Base-by-base conservation (phyloP, 2,329 filamentous ascomycete species). In the Curvularia spicifera region DNA sequence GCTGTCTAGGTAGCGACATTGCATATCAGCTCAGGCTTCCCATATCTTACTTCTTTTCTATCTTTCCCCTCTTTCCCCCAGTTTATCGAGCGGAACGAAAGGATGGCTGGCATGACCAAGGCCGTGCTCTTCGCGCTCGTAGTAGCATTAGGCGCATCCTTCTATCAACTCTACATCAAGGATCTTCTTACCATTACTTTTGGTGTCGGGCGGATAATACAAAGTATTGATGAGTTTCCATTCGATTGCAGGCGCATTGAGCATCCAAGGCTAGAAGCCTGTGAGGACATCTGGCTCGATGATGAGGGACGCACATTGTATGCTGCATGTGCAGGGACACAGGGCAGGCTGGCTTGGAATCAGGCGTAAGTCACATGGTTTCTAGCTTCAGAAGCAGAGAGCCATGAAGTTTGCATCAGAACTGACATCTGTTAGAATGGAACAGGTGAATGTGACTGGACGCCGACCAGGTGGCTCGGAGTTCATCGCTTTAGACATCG, bases 251-350 rank as follows among this genome's bases (percentile, higher is more conserved):
- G 65, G 10, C 64, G 67, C 15, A 40, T 73, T 5, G 53, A 61
- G 26, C 64, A 73, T 55, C 61, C 69, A 9, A 60, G 61, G 3
- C 51, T 74, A 15, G 66, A 72, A 43, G 71, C 62, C 5, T 73
- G 71, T 44, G 72, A 73, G 53, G 71, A 74, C 40, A 42, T 74
- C 3, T 74, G 72, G 70, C 61, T 74, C 6, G 71, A 74, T 44
- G 56, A 70, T 48, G 52, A 69, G 20, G 65, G 53, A 5, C 57
- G 71, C 15, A 59, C 64, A 1, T 10, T 74, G 18, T 74, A 74
- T 59, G 72, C 70, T 10, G 72, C 69, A 8, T 74, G 72, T 58
- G 62, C 68, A 5, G 70, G 69, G 4, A 70, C 68, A 0, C 37
- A 57, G 29, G 44, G 54, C 7, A 59, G 69, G 8, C 33, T 67